These are phyloP conservation scores for Backusella circina DNA, from an alignment of 192 early-diverging fungal species.

Conservation along the genomic window DNA sequence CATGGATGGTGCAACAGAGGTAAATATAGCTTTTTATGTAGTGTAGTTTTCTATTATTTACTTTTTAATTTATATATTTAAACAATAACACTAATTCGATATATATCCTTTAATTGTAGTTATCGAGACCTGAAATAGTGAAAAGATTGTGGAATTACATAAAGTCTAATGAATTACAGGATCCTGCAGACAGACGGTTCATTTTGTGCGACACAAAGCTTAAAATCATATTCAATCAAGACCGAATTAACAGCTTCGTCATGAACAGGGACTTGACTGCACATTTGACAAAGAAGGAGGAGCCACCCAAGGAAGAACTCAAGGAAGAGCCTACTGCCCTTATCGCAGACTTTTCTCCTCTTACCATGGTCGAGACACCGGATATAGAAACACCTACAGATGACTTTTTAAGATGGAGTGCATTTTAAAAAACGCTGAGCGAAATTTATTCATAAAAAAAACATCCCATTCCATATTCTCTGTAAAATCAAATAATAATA, in stretches of 20 bases:
- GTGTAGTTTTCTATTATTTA: no score
- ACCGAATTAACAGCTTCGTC: conserved; percentile 51
- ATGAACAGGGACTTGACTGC: conserved; percentile 59
- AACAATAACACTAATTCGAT: neutral
- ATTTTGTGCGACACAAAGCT: conserved; percentile 53
- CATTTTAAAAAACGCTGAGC: conserved; percentile 3
- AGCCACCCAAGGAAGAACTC: neutral
- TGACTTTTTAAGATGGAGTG: neutral
- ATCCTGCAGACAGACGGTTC: conserved; percentile 46
- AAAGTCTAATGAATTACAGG: conserved; percentile 52
- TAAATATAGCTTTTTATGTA: neutral
- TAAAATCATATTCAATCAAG: conserved; percentile 43
- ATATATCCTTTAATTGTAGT: conserved; percentile 24
- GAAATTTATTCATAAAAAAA: neutral
- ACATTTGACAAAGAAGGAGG: conserved; percentile 47
- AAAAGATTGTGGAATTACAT: conserved; percentile 61
- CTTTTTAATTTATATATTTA: no score
- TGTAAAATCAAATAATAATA: conserved; percentile 1
- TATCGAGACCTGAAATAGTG: conserved; percentile 58
- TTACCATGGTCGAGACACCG: conserved; percentile 5
- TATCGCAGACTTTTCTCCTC: neutral
- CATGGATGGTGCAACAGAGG: conserved; percentile 42
- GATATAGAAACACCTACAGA: conserved; percentile 2
- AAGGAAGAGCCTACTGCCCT: neutral
- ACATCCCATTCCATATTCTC: neutral